Evolutionary conservation across 2,329 filamentous ascomycete genomes (phyloP), one percentile per base, ranked within the genome.

Genomic region (Talaromyces sp.): DNA sequence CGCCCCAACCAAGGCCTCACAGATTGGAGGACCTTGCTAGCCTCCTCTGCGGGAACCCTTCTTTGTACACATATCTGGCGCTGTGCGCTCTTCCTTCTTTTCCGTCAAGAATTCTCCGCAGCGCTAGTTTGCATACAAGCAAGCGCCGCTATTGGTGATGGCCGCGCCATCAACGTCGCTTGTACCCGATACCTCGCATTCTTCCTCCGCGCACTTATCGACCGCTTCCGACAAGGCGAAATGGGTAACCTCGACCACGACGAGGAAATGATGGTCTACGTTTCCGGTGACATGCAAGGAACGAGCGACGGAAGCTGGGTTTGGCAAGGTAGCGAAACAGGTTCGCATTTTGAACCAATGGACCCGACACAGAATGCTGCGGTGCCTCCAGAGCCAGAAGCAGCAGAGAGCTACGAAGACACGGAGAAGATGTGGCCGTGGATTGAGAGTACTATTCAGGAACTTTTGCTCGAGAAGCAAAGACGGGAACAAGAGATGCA

Each of bases 1-100:
- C 77, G 78, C 41, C 50, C 59, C 17, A 64, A 66, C 5, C 56
- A 70, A 2, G 70, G 67, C 30, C 69, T 71, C 41, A 61, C 61
- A 27, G 69, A 73, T 37, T 85, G 83, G 68, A 82, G 82, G 22
- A 75, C 81, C 3, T 79, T 82, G 9, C 77, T 91, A 1, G 81
- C 84, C 4, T 83, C 86, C 30, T 84, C 86, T 10, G 86, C 90
- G 3, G 90, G 88, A 1, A 85, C 88, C 3, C 83, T 93, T 61
- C 79, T 95, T 8, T 89, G 90, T 51, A 86, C 85, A 13, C 94
- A 97, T 69, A 80, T 96, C 40, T 97, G 95, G 84, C 88, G 93
- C 19, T 95, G 89, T 65, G 82, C 89, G 1, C 80, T 97, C 1
- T 86, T 97, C 51, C 78, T 97, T 4, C 82, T 93, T 19, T 84